Conservation (phyloP, 805 yeast genomes). For the Pichia paraexigua region DNA sequence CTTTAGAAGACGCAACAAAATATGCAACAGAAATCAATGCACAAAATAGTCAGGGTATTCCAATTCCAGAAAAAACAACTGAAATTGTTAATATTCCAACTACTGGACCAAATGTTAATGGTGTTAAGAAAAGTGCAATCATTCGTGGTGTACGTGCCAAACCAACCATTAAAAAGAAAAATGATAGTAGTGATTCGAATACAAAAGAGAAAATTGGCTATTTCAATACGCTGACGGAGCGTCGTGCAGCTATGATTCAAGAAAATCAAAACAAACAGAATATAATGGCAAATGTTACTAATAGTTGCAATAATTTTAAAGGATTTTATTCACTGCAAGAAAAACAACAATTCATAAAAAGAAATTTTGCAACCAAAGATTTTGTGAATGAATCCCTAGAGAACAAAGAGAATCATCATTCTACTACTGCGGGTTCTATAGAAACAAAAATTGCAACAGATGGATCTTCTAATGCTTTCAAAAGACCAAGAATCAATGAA, state of each 20-base stretch:
- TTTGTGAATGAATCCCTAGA: not conserved
- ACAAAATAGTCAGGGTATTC: slow-evolving; percentile 52
- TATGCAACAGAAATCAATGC: slow-evolving; percentile 65
- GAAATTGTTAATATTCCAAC: slow-evolving; percentile 56
- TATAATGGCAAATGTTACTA: not conserved
- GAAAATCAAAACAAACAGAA: slow-evolving; percentile 2
- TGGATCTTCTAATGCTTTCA: not conserved
- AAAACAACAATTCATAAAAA: slow-evolving; percentile 20
- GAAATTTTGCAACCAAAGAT: slow-evolving; percentile 16
- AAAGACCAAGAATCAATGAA: not conserved
- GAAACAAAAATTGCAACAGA: not conserved
- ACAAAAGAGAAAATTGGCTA: slow-evolving; percentile 1
- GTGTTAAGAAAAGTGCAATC: slow-evolving; percentile 29
- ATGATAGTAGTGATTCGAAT: not conserved
- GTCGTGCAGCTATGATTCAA: not conserved
- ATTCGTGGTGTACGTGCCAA: slow-evolving; percentile 28
- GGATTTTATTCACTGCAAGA: slow-evolving; percentile 24
- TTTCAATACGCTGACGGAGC: slow-evolving; percentile 2
- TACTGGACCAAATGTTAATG: slow-evolving; percentile 25
- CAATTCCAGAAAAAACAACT: slow-evolving; percentile 47
- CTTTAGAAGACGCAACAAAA: slow-evolving; percentile 53
- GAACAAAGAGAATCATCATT: slow-evolving; percentile 1
- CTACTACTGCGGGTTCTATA: not conserved
- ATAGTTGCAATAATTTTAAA: not conserved
- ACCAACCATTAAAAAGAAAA: slow-evolving; percentile 2